Evolutionary conservation across 768 basidiomycete genomes (phyloP), one percentile per base, ranked within the genome.

Genomic region (Boletellus ananas): DNA sequence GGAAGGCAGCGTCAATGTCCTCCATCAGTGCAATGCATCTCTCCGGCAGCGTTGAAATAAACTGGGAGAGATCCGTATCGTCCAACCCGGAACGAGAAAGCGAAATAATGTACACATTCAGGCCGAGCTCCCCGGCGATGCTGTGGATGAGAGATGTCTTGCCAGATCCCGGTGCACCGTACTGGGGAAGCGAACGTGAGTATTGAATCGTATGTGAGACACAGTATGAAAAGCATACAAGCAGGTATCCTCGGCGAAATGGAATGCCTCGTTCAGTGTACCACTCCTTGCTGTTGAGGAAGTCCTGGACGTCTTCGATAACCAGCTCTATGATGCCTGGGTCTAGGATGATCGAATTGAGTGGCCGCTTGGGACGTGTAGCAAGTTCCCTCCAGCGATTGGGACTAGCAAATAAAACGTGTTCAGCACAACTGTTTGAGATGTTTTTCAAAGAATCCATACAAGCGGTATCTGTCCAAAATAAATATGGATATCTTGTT

Each of bases 1-100:
- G 70, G 67, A 90, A 87, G 3, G 87, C 88, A 3, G 83, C 86
- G 56, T 92, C 90, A 47, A 91, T 84, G 62, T 91, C 90, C 64
- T 91, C 88, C 80, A 92, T 88, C 33, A 92, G 73, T 6, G 83
- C 80, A 48, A 91, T 84, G 58, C 84, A 88, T 56, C 75, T 74
- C 49, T 81, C 74, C n/a, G 89, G 88, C 2, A 90, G 73, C 2
- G 74, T 71, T 9, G 77, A 72, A 50, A 89, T 79, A 35, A 88
- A 71, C 35, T 79, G 72, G 46, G 72, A 75, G 21, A 89, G 76
- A 9, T 68, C 63, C 2, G 72, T 70, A 61, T 90, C 88, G 58
- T 88, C 85, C 38, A 90, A 63, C 9, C 81, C 80, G 13, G 67
- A 56, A 18, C 79, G 77, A 4, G 85, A 81, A 7, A 90, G 77